phyloP scores from a whole-genome alignment of 2,329 filamentous ascomycete species.

The Epichloe hybrida region DNA sequence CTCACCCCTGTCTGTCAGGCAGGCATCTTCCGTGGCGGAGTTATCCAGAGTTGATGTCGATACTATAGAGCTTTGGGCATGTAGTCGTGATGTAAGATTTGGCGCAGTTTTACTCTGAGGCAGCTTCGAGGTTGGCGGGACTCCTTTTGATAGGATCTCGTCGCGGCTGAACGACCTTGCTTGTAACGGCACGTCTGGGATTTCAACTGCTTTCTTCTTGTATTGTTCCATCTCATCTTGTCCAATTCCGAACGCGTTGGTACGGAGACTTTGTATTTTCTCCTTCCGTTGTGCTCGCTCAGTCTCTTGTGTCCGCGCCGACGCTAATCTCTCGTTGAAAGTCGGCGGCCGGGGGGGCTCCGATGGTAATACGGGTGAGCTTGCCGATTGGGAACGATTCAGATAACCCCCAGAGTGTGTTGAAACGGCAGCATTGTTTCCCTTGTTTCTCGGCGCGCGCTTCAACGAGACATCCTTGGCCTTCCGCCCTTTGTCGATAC shows the following conservation, averaged over 20 bases:
- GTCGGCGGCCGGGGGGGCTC: conserved; percentile 32
- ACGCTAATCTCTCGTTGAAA: conserved; percentile 78
- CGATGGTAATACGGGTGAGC: conserved; percentile 12
- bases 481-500: conserved; percentile 78
- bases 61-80: conserved; percentile 9
- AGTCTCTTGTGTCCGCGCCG: conserved; percentile 46
- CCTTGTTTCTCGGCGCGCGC: conserved; percentile 43
- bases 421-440: conserved; percentile 9
- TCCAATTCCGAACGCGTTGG: conserved; percentile 42
- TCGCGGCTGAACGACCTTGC: conserved; percentile 47
- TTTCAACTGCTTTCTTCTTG: conserved; percentile 41
- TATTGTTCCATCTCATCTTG: conserved; percentile 45
- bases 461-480: conserved; percentile 76
- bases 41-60: conserved; percentile 1
- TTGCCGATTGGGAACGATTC: conserved; percentile 28
- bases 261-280: conserved; percentile 39
- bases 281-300: conserved; percentile 36
- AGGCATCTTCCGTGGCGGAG: conserved; percentile 6
- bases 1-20: conserved; percentile 11
- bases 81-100: conserved; percentile 10
- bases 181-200: conserved; percentile 34
- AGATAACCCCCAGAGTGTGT: conserved; percentile 26
- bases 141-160: conserved; percentile 36
- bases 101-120: conserved; percentile 32
- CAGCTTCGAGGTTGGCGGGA: conserved; percentile 14